Base-by-base conservation (phyloP, 495 filamentous ascomycete species). In the Podospora fimiseda region DNA sequence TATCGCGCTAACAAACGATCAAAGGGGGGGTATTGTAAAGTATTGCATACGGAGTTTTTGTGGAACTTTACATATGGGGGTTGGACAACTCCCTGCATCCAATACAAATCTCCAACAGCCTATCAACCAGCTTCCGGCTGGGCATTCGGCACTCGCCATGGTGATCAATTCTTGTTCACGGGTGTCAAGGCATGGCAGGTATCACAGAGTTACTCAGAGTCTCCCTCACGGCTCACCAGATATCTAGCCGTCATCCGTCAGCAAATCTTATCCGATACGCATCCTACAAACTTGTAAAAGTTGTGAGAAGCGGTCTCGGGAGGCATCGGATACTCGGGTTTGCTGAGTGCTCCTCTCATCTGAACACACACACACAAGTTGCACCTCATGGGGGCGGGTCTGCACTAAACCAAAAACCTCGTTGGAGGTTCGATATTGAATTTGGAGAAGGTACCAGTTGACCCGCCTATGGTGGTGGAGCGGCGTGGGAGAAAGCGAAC, bases 71-170 rank as follows among this genome's bases (percentile, higher is more conserved):
- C 22, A 9, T 16, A n/a, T n/a, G n/a, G n/a, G n/a, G n/a, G n/a
- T n/a, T n/a, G n/a, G n/a, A n/a, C n/a, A 14, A 11, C 9, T 47
- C 44, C n/a, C 0, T 47, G 23, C 19, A 47, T 33, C 13, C 23
- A 14, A 14, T 19, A 44, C 19, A 44, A 44, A 19, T 18, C 6
- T 19, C 19, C 18, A 21, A 15, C 24, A 47, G 44, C 44, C 44
- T 47, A 47, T 47, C 44, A 47, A 45, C 21, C 9, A 8, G 7
- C n/a, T 27, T 46, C 43, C 43, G 43, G 43, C 43, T 46, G 43
- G 16, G 43, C 43, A 30, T 6, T n/a, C 39, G 39, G 39, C 39
- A n/a, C 14, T 41, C 33, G 33, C 33, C 7, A 37, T 37, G n/a
- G n/a, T n/a, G n/a, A n/a, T n/a, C n/a, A n/a, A n/a, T n/a, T n/a